Percentiles rank a stretch among this genome's conserved stretches.
These are phyloP conservation scores for Coelastrella sp. DNA, from an alignment of 139 green algal species.

Conservation along the genomic window DNA sequence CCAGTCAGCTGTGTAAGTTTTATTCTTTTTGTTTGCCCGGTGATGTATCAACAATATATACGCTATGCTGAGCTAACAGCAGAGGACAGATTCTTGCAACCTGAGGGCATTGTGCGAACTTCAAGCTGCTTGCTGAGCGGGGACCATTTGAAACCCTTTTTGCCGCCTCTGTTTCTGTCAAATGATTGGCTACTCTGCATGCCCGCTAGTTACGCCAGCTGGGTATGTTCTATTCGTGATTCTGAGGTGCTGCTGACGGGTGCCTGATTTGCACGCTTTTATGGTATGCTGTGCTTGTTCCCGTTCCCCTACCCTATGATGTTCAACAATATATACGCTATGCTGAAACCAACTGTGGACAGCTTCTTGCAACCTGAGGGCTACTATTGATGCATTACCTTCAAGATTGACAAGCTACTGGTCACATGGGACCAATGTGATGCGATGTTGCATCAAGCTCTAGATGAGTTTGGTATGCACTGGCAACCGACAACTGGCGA, in stretches of 20 bases:
- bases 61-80: neutral
- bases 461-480: too few species aligned
- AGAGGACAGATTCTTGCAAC: neutral
- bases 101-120: neutral
- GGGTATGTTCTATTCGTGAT: neutral
- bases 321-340: neutral
- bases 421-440: too few species aligned
- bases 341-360: neutral
- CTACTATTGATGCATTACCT: neutral
- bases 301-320: too few species aligned
- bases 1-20: neutral
- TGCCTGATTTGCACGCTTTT: neutral
- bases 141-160: too few species aligned
- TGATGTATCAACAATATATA: neutral
- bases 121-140: too few species aligned
- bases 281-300: neutral
- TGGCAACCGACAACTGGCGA: too few species aligned
- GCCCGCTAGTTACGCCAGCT: too few species aligned
- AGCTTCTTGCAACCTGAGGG: neutral
- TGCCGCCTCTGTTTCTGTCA: too few species aligned
- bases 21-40: neutral
- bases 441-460: too few species aligned
- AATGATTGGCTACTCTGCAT: too few species aligned
- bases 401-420: too few species aligned
- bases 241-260: neutral